Evolutionary conservation across 148 eudicot species (phyloP).

Genomic region (Dysphania ambrosioides): DNA sequence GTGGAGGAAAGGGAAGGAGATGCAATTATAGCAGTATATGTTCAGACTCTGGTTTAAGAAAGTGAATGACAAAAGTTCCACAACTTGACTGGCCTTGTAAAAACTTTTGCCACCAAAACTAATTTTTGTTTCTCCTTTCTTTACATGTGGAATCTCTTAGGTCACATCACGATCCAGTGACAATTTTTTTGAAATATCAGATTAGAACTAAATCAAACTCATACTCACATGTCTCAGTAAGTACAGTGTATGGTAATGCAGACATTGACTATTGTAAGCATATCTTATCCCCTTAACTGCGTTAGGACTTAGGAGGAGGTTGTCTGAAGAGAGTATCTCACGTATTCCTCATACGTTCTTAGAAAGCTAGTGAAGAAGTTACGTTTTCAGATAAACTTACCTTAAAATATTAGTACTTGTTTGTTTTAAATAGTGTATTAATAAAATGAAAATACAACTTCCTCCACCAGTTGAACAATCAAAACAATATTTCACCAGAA

Average conservation of each 20-base stretch:
- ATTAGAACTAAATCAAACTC: neutral
- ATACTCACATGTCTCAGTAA: neutral
- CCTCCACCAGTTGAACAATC: neutral
- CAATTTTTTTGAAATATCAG: neutral
- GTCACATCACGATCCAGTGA: neutral
- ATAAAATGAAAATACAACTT: too few relatives aligned
- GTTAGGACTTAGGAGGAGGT: neutral
- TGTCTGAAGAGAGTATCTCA: too few relatives aligned
- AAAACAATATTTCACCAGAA: too few relatives aligned
- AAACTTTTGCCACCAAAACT: neutral
- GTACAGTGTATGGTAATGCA: neutral
- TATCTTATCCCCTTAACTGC: neutral
- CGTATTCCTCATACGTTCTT: too few relatives aligned
- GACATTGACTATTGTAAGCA: neutral
- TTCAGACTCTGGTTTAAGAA: slow-evolving; percentile 17
- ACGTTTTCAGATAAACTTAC: too few relatives aligned
- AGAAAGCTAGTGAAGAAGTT: too few relatives aligned
- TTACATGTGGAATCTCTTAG: slow-evolving; percentile 7
- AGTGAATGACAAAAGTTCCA: slow-evolving; percentile 15
- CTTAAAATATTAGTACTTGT: too few relatives aligned
- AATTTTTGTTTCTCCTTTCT: neutral
- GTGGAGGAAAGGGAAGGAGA: slow-evolving; percentile 12
- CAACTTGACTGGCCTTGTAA: slow-evolving; percentile 7
- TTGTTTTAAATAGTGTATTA: too few relatives aligned
- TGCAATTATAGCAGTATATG: slow-evolving; percentile 8